Evolutionary conservation across 2,329 filamentous ascomycete species (phyloP), one percentile per base, ranked within the genome.

Genomic region (Aspergillus japonicus): DNA sequence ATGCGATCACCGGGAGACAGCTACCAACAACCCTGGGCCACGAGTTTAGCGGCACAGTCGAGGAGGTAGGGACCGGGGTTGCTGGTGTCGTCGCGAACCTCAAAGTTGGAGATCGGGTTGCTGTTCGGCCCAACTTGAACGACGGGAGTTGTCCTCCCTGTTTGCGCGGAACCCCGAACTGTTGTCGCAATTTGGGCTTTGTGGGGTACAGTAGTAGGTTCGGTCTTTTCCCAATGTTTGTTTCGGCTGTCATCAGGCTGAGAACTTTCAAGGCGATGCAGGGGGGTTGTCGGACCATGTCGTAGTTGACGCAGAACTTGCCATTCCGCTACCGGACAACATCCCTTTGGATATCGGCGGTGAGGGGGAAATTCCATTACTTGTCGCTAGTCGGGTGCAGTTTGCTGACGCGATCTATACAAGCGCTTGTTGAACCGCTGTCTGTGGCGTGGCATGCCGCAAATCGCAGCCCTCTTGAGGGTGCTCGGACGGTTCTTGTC

Each of bases 371-470:
- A 12, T 16, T 39, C 8, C 16, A 7, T 33, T 29, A 4, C 14
- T 21, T 11, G 16, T 7, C 26, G 26, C 19, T 42, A 50, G 33
- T 42, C 12, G 11, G 23, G 23, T 19, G 6, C 8, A 48, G n/a
- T 48, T n/a, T 24, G 42, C 39, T 24, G 29, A n/a, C 52, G 31
- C 48, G 47, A 26, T 50, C 35, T 4, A 47, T 26, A 24, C 65
- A 35, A 67, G 86, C 86, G 0, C 77, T 89, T 7, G 82, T 88
- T 11, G 86, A 89, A 66, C 87, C 87, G 0, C 74, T 89, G 7
- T 77, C 84, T 0, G 85, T 89, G 0, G 85, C 83, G 29, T 88
- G 85, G 85, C 86, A 89, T 65, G 86, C 85, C 0, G 80, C 86
- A 12, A 78, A 78, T 7, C 79, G 81, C 33, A 78, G 77, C 2